These are phyloP conservation scores for Luffa acutangula DNA, from an alignment of 306 rosid genomes.

Conservation along the genomic window DNA sequence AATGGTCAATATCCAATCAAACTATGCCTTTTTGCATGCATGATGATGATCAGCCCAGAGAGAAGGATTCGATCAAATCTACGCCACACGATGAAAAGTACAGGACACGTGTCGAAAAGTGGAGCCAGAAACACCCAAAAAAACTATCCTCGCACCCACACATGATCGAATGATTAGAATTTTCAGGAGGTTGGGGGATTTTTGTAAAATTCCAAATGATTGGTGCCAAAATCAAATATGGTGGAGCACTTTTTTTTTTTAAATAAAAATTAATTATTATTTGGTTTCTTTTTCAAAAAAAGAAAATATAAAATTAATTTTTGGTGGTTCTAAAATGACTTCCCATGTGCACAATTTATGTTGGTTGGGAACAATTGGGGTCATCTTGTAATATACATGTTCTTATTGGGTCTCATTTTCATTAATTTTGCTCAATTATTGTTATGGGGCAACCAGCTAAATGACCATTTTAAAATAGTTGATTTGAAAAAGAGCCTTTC, in stretches of 20 bases:
- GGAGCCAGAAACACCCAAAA: conserved; percentile 4
- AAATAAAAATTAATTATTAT: too few species aligned
- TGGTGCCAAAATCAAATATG: conserved; percentile 1
- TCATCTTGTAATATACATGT: not conserved
- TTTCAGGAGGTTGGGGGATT: not conserved
- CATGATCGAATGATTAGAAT: not conserved
- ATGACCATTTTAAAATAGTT: too few species aligned
- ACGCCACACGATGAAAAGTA: not conserved
- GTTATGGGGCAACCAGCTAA: too few species aligned
- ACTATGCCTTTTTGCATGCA: not conserved
- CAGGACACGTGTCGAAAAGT: not conserved
- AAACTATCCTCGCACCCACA: not conserved
- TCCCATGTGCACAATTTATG: conserved; percentile 6
- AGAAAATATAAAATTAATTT: not conserved
- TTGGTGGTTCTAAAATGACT: not conserved
- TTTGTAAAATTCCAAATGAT: conserved; percentile 10
- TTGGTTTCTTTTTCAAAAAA: not conserved
- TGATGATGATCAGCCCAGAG: not conserved
- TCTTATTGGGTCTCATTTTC: not conserved
- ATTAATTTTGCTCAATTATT: not conserved
- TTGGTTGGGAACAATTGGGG: conserved; percentile 3
- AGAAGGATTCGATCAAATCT: not conserved
- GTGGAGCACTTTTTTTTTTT: not conserved
- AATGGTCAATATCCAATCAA: conserved; percentile 25
- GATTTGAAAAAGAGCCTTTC: not conserved